Evolutionary conservation across 2,329 filamentous ascomycete genomes (phyloP).

Genomic region (Aspergillus uvarum): DNA sequence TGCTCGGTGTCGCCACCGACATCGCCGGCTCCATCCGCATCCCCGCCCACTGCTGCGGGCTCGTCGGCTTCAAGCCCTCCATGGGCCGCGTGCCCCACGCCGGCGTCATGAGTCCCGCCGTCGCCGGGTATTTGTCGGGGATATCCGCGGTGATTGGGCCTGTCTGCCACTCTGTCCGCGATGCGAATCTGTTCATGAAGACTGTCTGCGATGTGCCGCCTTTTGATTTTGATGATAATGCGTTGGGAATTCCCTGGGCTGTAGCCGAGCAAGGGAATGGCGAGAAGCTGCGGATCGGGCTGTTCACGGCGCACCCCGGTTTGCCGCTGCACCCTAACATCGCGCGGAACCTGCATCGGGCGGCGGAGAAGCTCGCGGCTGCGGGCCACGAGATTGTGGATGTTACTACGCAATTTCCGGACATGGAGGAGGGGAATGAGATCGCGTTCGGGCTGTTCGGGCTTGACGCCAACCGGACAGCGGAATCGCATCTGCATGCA

Average conservation of each 20-base stretch:
- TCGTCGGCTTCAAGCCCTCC: slow-evolving; percentile 50
- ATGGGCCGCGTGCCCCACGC: slow-evolving; percentile 50
- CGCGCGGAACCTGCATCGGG: slow-evolving; percentile 17
- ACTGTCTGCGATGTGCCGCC: slow-evolving; percentile 8
- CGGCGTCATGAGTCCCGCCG: slow-evolving; percentile 27
- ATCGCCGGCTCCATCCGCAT: slow-evolving; percentile 50
- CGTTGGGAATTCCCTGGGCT: slow-evolving; percentile 13
- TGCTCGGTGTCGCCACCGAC: slow-evolving; percentile 62
- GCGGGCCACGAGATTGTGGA: slow-evolving; percentile 24
- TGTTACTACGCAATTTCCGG: slow-evolving; percentile 11
- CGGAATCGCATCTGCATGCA: slow-evolving; percentile 17
- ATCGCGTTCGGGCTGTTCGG: slow-evolving; percentile 22
- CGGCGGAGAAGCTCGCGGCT: slow-evolving; percentile 15
- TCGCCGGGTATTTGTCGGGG: slow-evolving; percentile 17
- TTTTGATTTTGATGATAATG: slow-evolving; percentile 17
- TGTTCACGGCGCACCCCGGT: slow-evolving; percentile 22
- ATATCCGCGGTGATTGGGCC: slow-evolving; percentile 25
- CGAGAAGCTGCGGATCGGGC: slow-evolving; percentile 17
- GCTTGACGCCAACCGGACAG: slow-evolving; percentile 23
- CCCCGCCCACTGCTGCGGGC: slow-evolving; percentile 50
- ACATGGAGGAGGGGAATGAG: slow-evolving; percentile 7
- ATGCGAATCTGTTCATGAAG: slow-evolving; percentile 16
- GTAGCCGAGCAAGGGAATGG: background rate
- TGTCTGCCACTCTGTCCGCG: slow-evolving; percentile 16
- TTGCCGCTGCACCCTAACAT: slow-evolving; percentile 25